phyloP scores from a whole-genome alignment of 805 yeast genomes.

The Saccharomycopsis microspora region DNA sequence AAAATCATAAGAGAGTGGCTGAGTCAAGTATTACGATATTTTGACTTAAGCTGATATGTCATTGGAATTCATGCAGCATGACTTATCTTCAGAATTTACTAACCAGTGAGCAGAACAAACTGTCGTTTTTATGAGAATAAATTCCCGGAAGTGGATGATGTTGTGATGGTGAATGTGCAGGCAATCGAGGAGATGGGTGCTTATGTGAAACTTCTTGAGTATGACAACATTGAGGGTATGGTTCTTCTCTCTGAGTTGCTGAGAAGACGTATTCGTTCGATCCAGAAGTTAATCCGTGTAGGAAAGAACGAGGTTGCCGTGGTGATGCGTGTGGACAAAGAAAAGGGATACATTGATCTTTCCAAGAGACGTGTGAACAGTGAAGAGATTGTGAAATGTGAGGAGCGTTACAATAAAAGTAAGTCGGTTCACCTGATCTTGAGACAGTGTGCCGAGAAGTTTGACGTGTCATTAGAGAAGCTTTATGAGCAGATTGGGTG shows the following conservation, averaged over 20 bases:
- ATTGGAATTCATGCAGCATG: no score
- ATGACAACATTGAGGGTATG: conserved; percentile 99
- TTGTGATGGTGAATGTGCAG: conserved; percentile 97
- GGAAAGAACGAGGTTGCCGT: conserved; percentile 98
- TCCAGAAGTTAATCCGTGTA: conserved; percentile 93
- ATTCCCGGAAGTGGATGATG: conserved; percentile 97
- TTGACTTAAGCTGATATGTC: no score
- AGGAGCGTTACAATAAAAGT: conserved; percentile 92
- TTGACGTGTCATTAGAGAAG: conserved; percentile 73
- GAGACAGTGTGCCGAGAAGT: conserved; percentile 97
- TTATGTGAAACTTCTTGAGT: conserved; percentile 88
- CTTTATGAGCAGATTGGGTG: conserved; percentile 87
- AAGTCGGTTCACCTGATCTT: conserved; percentile 97
- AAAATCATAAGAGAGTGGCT: no score
- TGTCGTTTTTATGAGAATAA: conserved; percentile 97
- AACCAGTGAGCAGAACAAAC: conserved; percentile 66
- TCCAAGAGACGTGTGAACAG: conserved; percentile 97
- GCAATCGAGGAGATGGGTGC: conserved; percentile 99
- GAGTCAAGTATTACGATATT: no score
- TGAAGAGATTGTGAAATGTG: conserved; percentile 94
- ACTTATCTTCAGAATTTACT: no score
- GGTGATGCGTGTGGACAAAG: conserved; percentile 95
- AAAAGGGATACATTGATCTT: conserved; percentile 95
- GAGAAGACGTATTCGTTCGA: conserved; percentile 96
- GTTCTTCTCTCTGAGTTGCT: conserved; percentile 90